These are phyloP conservation scores for Debaryomyces subglobosus DNA, from an alignment of 1,139 yeast species.

Conservation along the genomic window DNA sequence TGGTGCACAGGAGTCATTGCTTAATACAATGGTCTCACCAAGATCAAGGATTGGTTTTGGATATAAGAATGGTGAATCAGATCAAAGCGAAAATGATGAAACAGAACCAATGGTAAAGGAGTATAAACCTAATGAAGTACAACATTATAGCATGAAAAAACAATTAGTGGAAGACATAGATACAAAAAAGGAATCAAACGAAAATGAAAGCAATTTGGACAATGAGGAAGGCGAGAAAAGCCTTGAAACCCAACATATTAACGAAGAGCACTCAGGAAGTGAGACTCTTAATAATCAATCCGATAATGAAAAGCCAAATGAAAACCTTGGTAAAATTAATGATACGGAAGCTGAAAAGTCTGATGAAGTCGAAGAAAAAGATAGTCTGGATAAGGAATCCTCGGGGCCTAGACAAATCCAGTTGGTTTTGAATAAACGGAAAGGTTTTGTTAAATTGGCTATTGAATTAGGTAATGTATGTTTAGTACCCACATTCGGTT, in stretches of 20 bases:
- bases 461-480: conserved; percentile 75
- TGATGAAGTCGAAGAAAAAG: background rate
- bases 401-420: conserved; percentile 25
- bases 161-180: background rate
- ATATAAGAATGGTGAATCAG: conserved; percentile 54
- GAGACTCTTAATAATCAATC: background rate
- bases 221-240: background rate
- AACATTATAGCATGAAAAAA: background rate
- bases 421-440: conserved; percentile 74
- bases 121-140: conserved; percentile 7
- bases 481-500: conserved; percentile 86
- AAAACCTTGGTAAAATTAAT: background rate
- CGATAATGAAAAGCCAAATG: conserved; percentile 34
- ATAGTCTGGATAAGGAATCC: background rate
- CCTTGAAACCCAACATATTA: background rate
- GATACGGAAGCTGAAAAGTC: background rate
- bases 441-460: conserved; percentile 89
- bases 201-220: background rate
- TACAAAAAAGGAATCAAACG: background rate
- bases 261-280: conserved; percentile 14
- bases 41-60: conserved; percentile 43
- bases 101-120: conserved; percentile 3
- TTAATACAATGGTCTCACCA: conserved; percentile 46
- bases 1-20: conserved; percentile 88
- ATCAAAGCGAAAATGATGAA: conserved; percentile 16